Evolutionary conservation across 768 basidiomycete species (phyloP), one percentile per base, ranked within the genome.

Genomic region (Paxillus involutus): DNA sequence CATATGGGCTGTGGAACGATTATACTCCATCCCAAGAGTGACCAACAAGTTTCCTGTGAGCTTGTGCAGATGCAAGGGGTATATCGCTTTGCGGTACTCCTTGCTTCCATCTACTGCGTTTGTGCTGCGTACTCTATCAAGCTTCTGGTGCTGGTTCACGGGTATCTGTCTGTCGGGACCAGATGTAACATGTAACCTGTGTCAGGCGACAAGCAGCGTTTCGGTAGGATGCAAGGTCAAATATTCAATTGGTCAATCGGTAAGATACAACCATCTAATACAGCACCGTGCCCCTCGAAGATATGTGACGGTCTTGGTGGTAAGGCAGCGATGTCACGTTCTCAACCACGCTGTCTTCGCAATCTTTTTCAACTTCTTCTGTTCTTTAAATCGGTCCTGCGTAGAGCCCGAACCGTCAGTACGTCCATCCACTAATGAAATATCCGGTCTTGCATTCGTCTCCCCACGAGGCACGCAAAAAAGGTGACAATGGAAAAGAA

Each of bases 281-380:
- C 30, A 32, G 26, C 44, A n/a, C 43, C 16, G 14, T 7, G 43
- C n/a, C 21, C 49, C 47, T 47, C 24, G 29, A 21, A 17, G 41
- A 30, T 13, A n/a, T n/a, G 33, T 37, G 39, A 21, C n/a, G 33
- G 44, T 12, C 35, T 19, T 30, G 43, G n/a, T 12, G n/a, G 6
- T 6, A 19, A 33, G 13, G 26, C 16, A 39, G 24, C 29, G 14
- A 30, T 14, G 21, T 65, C 62, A 65, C 2, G 85, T 88, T 66
- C 91, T 83, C 62, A 93, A 67, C 91, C 90, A 93, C 9, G 91
- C 91, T 1, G 89, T 92, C 75, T 91, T 92, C 37, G 89, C 89
- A 9, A 91, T 83, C 73, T 92, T 93, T 76, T 92, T 92, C 64
- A 76, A 71, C 59, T 73, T 79, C 70, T 92, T 93, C 75, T 89